Evolutionary conservation across 768 basidiomycete genomes (phyloP).

Genomic region (Leccinum arenicola): DNA sequence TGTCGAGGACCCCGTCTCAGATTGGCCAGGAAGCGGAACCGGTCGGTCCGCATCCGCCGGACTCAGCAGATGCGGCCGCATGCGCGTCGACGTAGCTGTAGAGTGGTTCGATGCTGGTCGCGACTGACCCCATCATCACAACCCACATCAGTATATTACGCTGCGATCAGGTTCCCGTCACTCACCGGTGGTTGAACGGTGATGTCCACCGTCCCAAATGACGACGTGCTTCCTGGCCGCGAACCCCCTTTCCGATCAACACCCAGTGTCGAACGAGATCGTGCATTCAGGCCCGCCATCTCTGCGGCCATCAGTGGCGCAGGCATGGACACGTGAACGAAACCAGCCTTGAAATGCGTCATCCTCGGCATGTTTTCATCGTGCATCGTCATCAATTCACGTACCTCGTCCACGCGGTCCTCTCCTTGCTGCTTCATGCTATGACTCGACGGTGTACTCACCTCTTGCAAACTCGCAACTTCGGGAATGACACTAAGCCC

Average conservation of each 20-base stretch:
- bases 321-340: slow-evolving; percentile 36
- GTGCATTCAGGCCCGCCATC: slow-evolving; percentile 20
- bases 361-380: slow-evolving; percentile 11
- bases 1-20: slow-evolving; percentile 1
- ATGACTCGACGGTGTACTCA: slow-evolving; percentile 17
- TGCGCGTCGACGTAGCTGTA: slow-evolving; percentile 21
- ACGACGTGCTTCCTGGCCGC: slow-evolving; percentile 30
- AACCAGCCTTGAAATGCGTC: slow-evolving; percentile 24
- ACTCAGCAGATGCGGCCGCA: slow-evolving; percentile 33
- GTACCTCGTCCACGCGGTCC: slow-evolving; percentile 36
- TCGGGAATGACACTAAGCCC: slow-evolving; percentile 59
- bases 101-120: slow-evolving; percentile 39
- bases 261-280: slow-evolving; percentile 22
- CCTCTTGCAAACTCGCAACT: slow-evolving; percentile 41
- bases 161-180: background rate
- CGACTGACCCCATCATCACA: slow-evolving; percentile 27
- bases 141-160: slow-evolving; percentile 4
- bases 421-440: slow-evolving; percentile 37
- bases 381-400: slow-evolving; percentile 4
- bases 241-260: slow-evolving; percentile 21
- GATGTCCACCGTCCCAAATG: slow-evolving; percentile 30
- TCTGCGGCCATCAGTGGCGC: slow-evolving; percentile 22
- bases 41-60: slow-evolving; percentile 40
- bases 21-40: slow-evolving; percentile 28
- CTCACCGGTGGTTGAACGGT: slow-evolving; percentile 33